phyloP scores from a whole-genome alignment of 306 rosid species.

The Rosa chinensis region DNA sequence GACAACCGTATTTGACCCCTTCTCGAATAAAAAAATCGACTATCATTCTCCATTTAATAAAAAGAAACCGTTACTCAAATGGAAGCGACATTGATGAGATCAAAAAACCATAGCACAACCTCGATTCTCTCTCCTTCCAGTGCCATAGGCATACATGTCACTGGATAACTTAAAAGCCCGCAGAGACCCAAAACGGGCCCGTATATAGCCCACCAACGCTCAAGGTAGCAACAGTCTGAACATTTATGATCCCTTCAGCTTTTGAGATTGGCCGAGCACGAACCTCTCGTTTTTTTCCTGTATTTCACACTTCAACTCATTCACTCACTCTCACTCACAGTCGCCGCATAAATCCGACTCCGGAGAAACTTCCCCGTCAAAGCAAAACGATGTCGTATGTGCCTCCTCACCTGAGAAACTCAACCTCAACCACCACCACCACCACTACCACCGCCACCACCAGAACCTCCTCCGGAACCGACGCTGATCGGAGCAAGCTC shows the following conservation, averaged over 20 bases:
- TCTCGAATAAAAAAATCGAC: too few species aligned
- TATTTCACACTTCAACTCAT: background rate
- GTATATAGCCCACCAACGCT: background rate
- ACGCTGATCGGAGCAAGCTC: conserved; percentile 48
- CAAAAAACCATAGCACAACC: too few species aligned
- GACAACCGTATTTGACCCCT: too few species aligned
- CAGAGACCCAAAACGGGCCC: background rate
- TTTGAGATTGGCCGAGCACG: conserved; percentile 5
- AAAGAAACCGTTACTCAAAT: too few species aligned
- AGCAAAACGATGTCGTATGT: conserved; percentile 75
- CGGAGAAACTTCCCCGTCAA: background rate
- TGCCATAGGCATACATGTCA: too few species aligned
- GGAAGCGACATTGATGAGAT: too few species aligned
- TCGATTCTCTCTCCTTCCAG: too few species aligned
- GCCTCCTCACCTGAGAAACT: conserved; percentile 76
- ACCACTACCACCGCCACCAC: background rate
- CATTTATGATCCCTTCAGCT: background rate
- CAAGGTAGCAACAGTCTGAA: background rate
- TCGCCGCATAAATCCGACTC: conserved; percentile 12
- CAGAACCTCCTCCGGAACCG: conserved; percentile 40
- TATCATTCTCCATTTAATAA: too few species aligned
- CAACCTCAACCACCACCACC: conserved; percentile 44
- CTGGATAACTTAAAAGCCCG: background rate
- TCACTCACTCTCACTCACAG: background rate
- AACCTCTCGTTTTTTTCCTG: conserved; percentile 5